A percentile compares a stretch with the other conserved stretches of the same genome.
Evolutionary conservation across 371 early-diverging fungal species (phyloP).

Genomic region (Mucor ambiguus): DNA sequence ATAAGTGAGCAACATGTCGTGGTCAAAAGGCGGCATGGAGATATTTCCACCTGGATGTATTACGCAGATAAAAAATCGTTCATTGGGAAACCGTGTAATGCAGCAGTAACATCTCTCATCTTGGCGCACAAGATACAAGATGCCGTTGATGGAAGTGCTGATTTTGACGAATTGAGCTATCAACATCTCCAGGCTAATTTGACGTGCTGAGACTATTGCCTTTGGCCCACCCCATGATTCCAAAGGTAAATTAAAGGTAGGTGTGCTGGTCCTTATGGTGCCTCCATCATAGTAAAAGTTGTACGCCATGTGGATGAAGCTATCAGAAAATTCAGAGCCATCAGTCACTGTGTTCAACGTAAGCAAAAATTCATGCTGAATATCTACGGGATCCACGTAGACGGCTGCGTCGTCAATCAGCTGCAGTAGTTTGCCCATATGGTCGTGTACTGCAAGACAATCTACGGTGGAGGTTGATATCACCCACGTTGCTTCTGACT

Average conservation of each 20-base stretch:
- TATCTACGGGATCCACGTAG: not conserved
- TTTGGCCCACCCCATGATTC: not conserved
- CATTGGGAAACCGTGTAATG: constrained; percentile 1
- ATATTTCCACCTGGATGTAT: not conserved
- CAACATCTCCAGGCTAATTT: not conserved
- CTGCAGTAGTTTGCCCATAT: not conserved
- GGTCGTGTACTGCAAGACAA: not conserved
- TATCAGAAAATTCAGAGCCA: not conserved
- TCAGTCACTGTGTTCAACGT: not conserved
- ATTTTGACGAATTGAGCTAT: not conserved
- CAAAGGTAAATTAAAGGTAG: not conserved
- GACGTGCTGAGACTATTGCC: not conserved
- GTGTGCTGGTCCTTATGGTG: not conserved
- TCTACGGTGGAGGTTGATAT: not conserved
- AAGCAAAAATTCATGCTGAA: not conserved
- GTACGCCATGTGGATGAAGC: not conserved
- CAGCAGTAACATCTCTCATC: not conserved
- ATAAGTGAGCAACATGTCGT: not conserved
- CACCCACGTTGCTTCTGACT: not conserved
- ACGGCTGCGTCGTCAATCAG: not conserved
- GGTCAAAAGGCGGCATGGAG: not conserved
- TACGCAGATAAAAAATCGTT: not conserved
- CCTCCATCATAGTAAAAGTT: not conserved
- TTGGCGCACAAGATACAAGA: not conserved
- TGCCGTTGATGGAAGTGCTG: not conserved